Evolutionary conservation across 371 early-diverging fungal genomes (phyloP).

Genomic region (Mucor racemosus): DNA sequence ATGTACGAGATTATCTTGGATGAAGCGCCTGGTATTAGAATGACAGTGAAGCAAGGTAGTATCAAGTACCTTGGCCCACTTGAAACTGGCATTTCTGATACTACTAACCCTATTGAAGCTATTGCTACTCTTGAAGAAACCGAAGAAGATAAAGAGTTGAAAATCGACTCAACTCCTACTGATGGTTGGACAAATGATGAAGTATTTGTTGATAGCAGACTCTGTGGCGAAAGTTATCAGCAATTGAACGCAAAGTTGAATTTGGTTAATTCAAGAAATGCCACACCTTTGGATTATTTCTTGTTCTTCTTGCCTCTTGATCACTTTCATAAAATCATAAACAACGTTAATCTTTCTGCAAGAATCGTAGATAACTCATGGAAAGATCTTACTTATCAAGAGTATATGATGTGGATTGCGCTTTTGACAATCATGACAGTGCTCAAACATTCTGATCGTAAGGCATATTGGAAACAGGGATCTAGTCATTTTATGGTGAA

Average conservation of each 20-base stretch:
- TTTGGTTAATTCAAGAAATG: background rate
- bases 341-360: background rate
- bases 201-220: background rate
- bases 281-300: constrained; percentile 13
- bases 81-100: background rate
- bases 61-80: constrained; percentile 4
- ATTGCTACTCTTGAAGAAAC: background rate
- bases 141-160: constrained; percentile 6
- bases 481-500: no score
- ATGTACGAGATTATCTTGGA: background rate
- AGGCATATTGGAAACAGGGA: no score
- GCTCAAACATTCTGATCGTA: background rate
- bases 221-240: background rate
- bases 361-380: background rate
- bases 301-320: constrained; percentile 5
- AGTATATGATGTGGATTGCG: constrained; percentile 16
- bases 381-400: background rate
- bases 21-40: no score
- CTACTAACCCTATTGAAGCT: background rate
- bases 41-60: background rate
- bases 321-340: background rate
- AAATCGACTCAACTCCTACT: background rate
- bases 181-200: background rate
- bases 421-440: constrained; percentile 13
- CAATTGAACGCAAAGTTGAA: background rate